Conservation (phyloP, 73 alveolate genomes). For the Symbiodinium pilosum region DNA sequence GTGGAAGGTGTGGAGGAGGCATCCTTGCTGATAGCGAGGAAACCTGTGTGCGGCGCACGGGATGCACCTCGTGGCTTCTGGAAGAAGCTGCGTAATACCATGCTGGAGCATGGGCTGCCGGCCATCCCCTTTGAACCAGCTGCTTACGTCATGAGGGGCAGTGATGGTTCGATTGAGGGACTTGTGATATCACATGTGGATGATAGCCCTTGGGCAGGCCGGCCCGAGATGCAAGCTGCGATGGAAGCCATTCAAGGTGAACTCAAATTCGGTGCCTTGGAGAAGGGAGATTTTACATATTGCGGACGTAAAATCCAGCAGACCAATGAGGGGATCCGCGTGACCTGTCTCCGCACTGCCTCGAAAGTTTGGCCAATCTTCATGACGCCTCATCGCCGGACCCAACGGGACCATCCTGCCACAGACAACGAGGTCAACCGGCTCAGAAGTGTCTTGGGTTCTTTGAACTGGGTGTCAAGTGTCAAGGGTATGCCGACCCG, state of each 20-base stretch:
- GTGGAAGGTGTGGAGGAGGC: neutral
- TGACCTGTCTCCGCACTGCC: neutral
- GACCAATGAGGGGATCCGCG: neutral
- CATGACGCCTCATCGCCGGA: neutral
- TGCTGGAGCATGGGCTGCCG: neutral
- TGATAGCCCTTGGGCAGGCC: neutral
- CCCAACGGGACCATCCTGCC: neutral
- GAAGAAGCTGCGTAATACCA: neutral
- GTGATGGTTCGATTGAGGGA: neutral
- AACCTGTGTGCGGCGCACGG: neutral
- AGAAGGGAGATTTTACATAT: neutral
- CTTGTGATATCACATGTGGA: neutral
- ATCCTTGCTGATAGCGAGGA: neutral
- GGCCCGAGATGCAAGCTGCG: neutral
- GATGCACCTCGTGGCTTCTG: constrained; percentile 30
- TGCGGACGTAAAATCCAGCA: constrained; percentile 10
- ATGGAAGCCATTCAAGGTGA: neutral
- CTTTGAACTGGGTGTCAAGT: neutral
- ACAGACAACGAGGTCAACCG: neutral
- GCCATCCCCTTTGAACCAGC: neutral
- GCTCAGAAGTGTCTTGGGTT: neutral
- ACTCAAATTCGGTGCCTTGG: neutral
- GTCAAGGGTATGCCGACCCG: neutral
- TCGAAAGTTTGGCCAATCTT: neutral
- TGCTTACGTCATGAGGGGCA: neutral